Evolutionary conservation across 495 filamentous ascomycete species (phyloP).

Genomic region (Daldinia loculata): DNA sequence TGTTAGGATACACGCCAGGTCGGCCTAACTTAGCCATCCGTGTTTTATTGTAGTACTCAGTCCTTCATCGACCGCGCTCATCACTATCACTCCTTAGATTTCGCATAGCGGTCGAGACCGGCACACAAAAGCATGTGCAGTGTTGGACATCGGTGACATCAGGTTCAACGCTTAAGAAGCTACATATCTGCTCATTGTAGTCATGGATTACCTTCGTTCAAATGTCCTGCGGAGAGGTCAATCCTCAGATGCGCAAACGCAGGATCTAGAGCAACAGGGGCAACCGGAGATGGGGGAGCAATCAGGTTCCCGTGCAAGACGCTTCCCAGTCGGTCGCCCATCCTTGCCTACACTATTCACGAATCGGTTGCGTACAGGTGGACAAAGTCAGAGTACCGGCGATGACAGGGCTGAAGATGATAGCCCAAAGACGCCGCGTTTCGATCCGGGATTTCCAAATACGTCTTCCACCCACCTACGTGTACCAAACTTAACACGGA

Average conservation of each 20-base stretch:
- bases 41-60: conserved; percentile 8
- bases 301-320: conserved; percentile 17
- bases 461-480: conserved; percentile 53
- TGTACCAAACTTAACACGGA: conserved; percentile 51
- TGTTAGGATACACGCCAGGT: conserved; percentile 20
- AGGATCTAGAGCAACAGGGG: conserved; percentile 35
- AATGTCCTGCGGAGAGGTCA: conserved; percentile 29
- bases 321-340: conserved; percentile 41
- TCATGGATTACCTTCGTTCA: conserved; percentile 40
- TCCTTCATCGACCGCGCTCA: background rate
- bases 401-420: conserved; percentile 42
- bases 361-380: conserved; percentile 38
- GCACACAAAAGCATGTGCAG: conserved; percentile 31
- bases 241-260: conserved; percentile 19
- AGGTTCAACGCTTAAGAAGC: conserved; percentile 34
- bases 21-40: conserved; percentile 13
- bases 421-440: conserved; percentile 55
- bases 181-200: conserved; percentile 4
- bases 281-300: conserved; percentile 45
- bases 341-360: conserved; percentile 48
- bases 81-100: conserved; percentile 3
- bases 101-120: background rate
- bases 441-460: conserved; percentile 46
- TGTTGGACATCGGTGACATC: conserved; percentile 25
- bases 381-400: conserved; percentile 43